These are phyloP conservation scores for Calocybe indica DNA, from an alignment of 768 basidiomycete genomes.

Conservation along the genomic window DNA sequence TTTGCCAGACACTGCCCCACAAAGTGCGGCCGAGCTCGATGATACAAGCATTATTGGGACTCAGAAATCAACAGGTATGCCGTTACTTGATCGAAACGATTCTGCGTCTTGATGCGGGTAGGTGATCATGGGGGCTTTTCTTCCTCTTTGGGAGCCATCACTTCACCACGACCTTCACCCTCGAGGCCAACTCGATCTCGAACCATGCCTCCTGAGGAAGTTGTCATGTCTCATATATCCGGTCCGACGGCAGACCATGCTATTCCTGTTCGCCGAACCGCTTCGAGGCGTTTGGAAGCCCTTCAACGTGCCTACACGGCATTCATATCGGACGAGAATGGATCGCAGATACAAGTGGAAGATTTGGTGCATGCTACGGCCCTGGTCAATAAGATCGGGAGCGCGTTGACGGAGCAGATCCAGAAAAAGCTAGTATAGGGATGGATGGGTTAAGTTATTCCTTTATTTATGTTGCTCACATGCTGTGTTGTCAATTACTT, in stretches of 20 bases:
- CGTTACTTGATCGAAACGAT: no score
- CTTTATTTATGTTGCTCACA: no score
- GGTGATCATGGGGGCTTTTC: no score
- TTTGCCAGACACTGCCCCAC: conserved; percentile 5
- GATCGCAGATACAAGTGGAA: conserved; percentile 42
- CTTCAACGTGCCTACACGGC: conserved; percentile 38
- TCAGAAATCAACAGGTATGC: no score
- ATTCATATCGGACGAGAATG: conserved; percentile 25
- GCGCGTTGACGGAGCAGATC: conserved; percentile 40
- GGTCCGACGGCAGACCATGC: no score
- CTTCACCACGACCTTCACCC: no score
- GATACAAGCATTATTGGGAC: not conserved
- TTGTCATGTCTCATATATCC: conserved; percentile 21
- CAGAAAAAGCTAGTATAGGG: conserved; percentile 21
- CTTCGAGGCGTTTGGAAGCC: conserved; percentile 35
- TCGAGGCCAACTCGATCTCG: no score
- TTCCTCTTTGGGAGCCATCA: no score
- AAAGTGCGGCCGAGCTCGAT: conserved; percentile 5
- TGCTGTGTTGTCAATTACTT: no score
- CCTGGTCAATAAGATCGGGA: conserved; percentile 40
- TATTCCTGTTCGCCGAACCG: conserved; percentile 21
- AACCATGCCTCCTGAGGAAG: conserved; percentile 3
- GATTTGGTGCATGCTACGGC: conserved; percentile 42
- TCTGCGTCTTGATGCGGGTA: no score
- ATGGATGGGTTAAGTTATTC: no score